A percentile compares a stretch with the other conserved stretches of the same genome.
Conservation (phyloP, 1,139 yeast genomes). For the Hemisphaericaspora subhashii region DNA sequence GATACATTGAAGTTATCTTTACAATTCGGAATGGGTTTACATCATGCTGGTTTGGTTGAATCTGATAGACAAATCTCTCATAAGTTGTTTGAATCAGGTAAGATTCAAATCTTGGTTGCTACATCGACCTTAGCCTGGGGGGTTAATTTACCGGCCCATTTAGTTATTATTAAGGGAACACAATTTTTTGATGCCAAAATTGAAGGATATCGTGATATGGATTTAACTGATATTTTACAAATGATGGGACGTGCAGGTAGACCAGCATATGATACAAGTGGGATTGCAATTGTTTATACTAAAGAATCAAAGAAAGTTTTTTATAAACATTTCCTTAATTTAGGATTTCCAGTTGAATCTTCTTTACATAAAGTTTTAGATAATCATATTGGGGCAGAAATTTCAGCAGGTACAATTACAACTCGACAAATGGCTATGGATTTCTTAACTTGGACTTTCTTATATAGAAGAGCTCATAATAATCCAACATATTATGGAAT, state of each 20-base stretch:
- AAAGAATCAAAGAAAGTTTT: constrained; percentile 89
- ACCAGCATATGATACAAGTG: constrained; percentile 94
- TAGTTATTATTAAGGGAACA: constrained; percentile 92
- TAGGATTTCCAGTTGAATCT: constrained; percentile 97
- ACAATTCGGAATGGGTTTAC: constrained; percentile 95
- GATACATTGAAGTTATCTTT: constrained; percentile 81
- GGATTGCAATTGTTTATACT: constrained; percentile 92
- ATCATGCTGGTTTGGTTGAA: constrained; percentile 96
- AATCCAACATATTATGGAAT: constrained; percentile 95
- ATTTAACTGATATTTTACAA: constrained; percentile 85
- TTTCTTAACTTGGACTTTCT: constrained; percentile 91
- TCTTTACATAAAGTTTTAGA: constrained; percentile 90
- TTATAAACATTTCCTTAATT: constrained; percentile 89
- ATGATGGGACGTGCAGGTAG: constrained; percentile 97
- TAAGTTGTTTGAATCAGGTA: constrained; percentile 77
- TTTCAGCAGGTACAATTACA: constrained; percentile 80
- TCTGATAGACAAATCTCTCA: constrained; percentile 88
- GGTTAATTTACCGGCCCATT: constrained; percentile 91
- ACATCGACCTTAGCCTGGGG: constrained; percentile 98
- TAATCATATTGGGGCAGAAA: constrained; percentile 96
- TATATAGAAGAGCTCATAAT: constrained; percentile 89
- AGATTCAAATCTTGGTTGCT: constrained; percentile 87
- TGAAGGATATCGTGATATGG: constrained; percentile 83
- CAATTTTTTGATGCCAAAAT: constrained; percentile 82
- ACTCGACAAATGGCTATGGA: constrained; percentile 89